phyloP scores from a whole-genome alignment of 2,329 filamentous ascomycete genomes.

The Trichoderma endophyticum region DNA sequence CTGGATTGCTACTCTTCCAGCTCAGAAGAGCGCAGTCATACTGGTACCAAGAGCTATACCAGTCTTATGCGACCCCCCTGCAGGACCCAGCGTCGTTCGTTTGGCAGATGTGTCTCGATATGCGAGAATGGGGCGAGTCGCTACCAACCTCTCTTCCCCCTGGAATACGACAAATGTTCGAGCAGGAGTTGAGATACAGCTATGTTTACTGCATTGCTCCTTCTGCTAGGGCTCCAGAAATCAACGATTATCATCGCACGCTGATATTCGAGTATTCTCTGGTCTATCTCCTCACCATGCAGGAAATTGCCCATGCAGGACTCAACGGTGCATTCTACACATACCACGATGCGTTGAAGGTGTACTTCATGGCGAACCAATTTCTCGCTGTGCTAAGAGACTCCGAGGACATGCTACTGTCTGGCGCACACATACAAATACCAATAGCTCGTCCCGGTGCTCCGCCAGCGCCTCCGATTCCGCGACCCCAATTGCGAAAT shows the following conservation, averaged over 20 bases:
- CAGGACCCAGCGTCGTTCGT: slow-evolving; percentile 67
- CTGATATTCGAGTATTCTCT: slow-evolving; percentile 85
- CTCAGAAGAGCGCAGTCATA: slow-evolving; percentile 81
- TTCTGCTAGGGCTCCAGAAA: slow-evolving; percentile 67
- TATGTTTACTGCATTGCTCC: slow-evolving; percentile 87
- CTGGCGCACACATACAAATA: slow-evolving; percentile 45
- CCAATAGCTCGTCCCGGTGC: slow-evolving; percentile 46
- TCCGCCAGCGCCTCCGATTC: slow-evolving; percentile 52
- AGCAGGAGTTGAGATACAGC: slow-evolving; percentile 85
- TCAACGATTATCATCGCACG: slow-evolving; percentile 72
- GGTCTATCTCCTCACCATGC: slow-evolving; percentile 73
- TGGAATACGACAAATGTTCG: slow-evolving; percentile 71
- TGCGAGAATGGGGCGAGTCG: slow-evolving; percentile 78
- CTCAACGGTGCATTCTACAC: slow-evolving; percentile 68
- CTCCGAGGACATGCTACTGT: slow-evolving; percentile 54
- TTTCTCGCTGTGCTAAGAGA: slow-evolving; percentile 60
- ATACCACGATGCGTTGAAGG: slow-evolving; percentile 82
- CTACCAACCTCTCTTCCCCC: slow-evolving; percentile 64
- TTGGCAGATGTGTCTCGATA: slow-evolving; percentile 72
- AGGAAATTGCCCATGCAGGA: slow-evolving; percentile 60
- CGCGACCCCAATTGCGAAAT: slow-evolving; percentile 39
- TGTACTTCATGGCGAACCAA: slow-evolving; percentile 70
- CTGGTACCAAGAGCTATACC: slow-evolving; percentile 87
- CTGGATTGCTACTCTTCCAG: slow-evolving; percentile 74
- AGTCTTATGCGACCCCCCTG: slow-evolving; percentile 67